Base-by-base conservation (phyloP, 352 stramenopile species). In the Aphanomyces cochlioides region DNA sequence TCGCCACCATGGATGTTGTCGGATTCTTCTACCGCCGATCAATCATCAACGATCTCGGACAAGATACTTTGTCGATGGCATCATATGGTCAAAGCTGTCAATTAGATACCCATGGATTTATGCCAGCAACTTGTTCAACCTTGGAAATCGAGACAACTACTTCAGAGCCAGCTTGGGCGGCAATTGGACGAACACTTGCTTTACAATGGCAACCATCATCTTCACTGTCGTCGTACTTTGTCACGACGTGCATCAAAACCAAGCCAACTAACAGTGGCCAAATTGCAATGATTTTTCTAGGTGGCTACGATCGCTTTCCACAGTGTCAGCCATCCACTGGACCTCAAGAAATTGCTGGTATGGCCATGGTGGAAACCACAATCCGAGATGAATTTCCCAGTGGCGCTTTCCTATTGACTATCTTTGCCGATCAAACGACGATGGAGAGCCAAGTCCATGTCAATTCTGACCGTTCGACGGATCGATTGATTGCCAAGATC, bases 291-390 rank as follows among this genome's bases (percentile, higher is more conserved):
- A 17, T 39, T 17, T 69, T 69, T 15, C 8, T 69, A 15, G 63
- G 21, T 19, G 47, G 47, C 17, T 40, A 61, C 40, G n/a, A 10
- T 13, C 7, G 17, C 5, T 70, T 54, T 36, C 64, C 64, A 15
- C 15, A n/a, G 28, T 70, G 64, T 48, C 19, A 54, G 28, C 64
- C 64, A n/a, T 3, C 19, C 8, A 2, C 28, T 5, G 39, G 39
- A 8, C 6, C 39, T 34, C 64, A 70, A 38, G 19, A 54, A 1
- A 41, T 70, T 38, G 36, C 28, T 15, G 64, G 64, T 1, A 21
- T 70, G n/a, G 54, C 39, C 64, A 70, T 64, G 36, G 37, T 40
- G 5, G 64, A 70, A 19, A 43, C 64, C 40, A 61, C 47, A 2
- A 37, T 54, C 13, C 36, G 36, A 19, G 6, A 47, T 12, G 41